phyloP scores from a whole-genome alignment of 352 stramenopile genomes.

The Hyaloperonospora arabidopsidis region DNA sequence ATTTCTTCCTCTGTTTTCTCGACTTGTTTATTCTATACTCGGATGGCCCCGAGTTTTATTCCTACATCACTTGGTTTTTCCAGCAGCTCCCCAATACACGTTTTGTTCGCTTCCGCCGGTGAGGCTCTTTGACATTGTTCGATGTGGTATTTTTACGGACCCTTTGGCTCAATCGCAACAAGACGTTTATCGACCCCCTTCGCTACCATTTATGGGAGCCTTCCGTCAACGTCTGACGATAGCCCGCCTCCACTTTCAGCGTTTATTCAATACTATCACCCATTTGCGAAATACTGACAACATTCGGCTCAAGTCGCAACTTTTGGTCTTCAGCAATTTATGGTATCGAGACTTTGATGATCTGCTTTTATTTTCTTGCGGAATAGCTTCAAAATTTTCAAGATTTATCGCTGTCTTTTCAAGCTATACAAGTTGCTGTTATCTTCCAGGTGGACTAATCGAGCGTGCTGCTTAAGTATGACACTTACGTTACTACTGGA shows the following conservation, averaged over 20 bases:
- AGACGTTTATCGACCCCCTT: not conserved
- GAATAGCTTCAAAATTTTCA: no score
- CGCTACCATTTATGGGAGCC: not conserved
- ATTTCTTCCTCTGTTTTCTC: conserved; percentile 1
- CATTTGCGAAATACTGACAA: not conserved
- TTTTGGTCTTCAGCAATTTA: not conserved
- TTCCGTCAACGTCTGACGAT: not conserved
- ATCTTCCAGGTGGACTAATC: no score
- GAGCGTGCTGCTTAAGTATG: no score
- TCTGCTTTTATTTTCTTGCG: no score
- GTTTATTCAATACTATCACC: not conserved
- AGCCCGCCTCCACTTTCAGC: not conserved
- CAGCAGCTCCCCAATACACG: no score
- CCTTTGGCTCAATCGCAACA: conserved; percentile 11
- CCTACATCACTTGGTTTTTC: not conserved
- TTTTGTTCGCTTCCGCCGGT: not conserved
- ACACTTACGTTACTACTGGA: no score
- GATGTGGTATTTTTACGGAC: not conserved
- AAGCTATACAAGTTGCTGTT: no score
- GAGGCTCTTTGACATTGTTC: conserved; percentile 6
- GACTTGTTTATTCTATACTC: not conserved
- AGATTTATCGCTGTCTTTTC: no score
- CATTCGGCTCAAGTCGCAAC: not conserved
- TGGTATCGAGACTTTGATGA: not conserved
- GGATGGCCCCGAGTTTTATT: not conserved